A percentile compares a stretch with the other conserved stretches of the same genome.
These are phyloP conservation scores for Flaveria sonorensis DNA, from an alignment of 129 eudicot genomes.

Conservation along the genomic window DNA sequence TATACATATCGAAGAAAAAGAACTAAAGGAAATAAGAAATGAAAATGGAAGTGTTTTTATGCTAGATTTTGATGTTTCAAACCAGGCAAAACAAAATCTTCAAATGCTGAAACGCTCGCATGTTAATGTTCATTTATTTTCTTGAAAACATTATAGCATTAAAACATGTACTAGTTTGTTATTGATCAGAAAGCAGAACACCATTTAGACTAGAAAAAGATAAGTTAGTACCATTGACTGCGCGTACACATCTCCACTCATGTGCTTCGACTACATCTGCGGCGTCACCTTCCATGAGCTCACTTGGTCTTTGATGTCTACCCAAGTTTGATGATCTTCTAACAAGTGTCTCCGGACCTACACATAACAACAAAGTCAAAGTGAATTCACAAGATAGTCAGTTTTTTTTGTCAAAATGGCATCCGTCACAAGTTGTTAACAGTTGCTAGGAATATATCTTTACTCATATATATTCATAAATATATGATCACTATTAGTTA, in stretches of 20 bases:
- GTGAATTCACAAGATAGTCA: background rate
- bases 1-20: slow-evolving; percentile 8
- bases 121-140: background rate
- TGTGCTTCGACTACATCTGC: slow-evolving; percentile 83
- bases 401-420: background rate
- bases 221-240: slow-evolving; percentile 57
- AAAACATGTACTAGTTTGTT: background rate
- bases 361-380: background rate
- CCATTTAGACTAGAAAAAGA: background rate
- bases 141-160: background rate
- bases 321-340: slow-evolving; percentile 58
- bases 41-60: background rate
- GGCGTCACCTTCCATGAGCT: slow-evolving; percentile 63
- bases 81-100: background rate
- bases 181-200: background rate
- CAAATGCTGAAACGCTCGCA: background rate
- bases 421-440: background rate
- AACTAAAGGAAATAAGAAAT: background rate
- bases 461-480: background rate
- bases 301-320: slow-evolving; percentile 31
- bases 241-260: slow-evolving; percentile 86
- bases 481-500: background rate
- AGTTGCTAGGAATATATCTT: background rate
- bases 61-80: background rate
- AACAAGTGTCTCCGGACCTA: slow-evolving; percentile 80